These are phyloP conservation scores for Trypanosoma cruzi DNA, from an alignment of 208 protist genomes.

Conservation along the genomic window DNA sequence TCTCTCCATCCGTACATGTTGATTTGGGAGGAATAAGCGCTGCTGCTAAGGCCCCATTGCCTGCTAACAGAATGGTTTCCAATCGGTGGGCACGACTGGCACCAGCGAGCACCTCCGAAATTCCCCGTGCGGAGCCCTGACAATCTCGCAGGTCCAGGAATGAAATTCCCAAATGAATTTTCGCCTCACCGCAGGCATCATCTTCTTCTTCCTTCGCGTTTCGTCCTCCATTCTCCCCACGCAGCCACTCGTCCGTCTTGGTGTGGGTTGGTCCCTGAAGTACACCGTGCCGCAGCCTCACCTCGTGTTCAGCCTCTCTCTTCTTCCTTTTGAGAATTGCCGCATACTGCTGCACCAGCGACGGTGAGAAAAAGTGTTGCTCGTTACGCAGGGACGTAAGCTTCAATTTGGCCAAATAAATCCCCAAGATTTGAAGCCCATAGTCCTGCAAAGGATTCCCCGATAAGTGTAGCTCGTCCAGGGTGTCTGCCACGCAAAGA, in stretches of 20 bases:
- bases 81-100: slow-evolving; percentile 62
- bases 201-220: background rate
- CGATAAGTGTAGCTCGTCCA: slow-evolving; percentile 59
- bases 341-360: slow-evolving; percentile 30
- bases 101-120: slow-evolving; percentile 64
- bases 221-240: background rate
- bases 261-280: background rate
- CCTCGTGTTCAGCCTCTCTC: slow-evolving; percentile 1
- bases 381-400: slow-evolving; percentile 33
- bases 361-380: slow-evolving; percentile 42
- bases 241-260: background rate
- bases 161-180: slow-evolving; percentile 51
- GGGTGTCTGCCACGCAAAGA: slow-evolving; percentile 58
- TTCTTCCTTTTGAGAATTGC: background rate
- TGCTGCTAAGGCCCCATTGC: slow-evolving; percentile 41
- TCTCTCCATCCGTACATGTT: background rate
- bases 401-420: slow-evolving; percentile 68
- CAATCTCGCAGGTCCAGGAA: slow-evolving; percentile 65
- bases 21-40: slow-evolving; percentile 29
- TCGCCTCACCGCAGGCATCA: background rate
- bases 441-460: slow-evolving; percentile 75
- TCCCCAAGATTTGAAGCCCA: slow-evolving; percentile 73
- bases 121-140: slow-evolving; percentile 52
- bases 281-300: background rate
- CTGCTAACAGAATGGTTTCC: slow-evolving; percentile 38